Conservation (phyloP, 2,329 filamentous ascomycete genomes). For the Xylaria sp. region DNA sequence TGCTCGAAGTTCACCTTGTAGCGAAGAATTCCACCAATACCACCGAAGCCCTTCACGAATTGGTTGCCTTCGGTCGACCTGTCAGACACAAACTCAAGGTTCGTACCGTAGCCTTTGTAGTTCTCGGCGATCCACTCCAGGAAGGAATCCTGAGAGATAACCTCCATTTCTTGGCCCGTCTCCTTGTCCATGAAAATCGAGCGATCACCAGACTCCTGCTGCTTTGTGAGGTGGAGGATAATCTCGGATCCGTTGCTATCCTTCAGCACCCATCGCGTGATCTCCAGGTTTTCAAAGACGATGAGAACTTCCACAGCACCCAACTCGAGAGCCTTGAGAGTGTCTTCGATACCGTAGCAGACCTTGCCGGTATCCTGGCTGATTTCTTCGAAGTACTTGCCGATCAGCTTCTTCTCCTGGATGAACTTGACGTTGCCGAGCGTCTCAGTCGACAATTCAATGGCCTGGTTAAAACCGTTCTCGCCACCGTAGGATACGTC, state of each 20-base stretch:
- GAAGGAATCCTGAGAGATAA: conserved; percentile 81
- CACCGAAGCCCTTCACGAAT: conserved; percentile 99
- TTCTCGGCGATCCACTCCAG: conserved; percentile 99
- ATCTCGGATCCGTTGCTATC: conserved; percentile 65
- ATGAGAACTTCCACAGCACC: conserved; percentile 93
- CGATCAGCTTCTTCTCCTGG: conserved; percentile 99
- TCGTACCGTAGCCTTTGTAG: conserved; percentile 96
- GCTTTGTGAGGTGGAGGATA: conserved; percentile 82
- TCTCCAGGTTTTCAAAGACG: conserved; percentile 94
- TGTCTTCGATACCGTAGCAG: conserved; percentile 97
- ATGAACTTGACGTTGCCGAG: conserved; percentile 99
- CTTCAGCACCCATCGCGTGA: conserved; percentile 88
- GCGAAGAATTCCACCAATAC: conserved; percentile 91
- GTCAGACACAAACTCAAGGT: conserved; percentile 95
- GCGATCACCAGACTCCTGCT: conserved; percentile 68
- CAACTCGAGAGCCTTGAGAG: conserved; percentile 90
- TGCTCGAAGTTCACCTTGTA: conserved; percentile 99
- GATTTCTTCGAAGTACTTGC: conserved; percentile 98
- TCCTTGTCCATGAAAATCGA: conserved; percentile 91
- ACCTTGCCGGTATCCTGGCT: conserved; percentile 95
- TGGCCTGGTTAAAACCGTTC: conserved; percentile 99
- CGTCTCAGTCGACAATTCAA: conserved; percentile 90
- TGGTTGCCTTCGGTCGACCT: conserved; percentile 97
- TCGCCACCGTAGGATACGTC: conserved; percentile 98
- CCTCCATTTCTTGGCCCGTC: conserved; percentile 95